Evolutionary conservation across 257 asterid genomes (phyloP).

Genomic region (Jacaranda copaia): DNA sequence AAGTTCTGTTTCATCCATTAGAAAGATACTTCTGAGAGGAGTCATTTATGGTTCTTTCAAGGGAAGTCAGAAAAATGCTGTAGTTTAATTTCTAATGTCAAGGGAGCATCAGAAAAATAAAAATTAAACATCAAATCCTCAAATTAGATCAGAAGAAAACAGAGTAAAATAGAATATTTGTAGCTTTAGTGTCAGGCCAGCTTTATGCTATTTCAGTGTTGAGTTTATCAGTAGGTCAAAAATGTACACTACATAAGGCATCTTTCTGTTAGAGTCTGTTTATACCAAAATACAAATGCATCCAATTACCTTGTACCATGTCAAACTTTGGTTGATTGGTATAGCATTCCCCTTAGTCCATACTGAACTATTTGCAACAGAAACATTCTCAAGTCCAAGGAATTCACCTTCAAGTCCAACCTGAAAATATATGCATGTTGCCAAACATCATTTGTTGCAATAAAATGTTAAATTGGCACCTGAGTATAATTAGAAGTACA

Average conservation of each 20-base stretch:
- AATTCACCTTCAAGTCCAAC: conserved; percentile 83
- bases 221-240: too few species aligned
- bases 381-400: conserved; percentile 62
- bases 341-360: conserved; percentile 54
- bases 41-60: neutral
- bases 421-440: conserved; percentile 41
- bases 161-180: too few species aligned
- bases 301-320: conserved; percentile 79
- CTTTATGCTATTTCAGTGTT: too few species aligned
- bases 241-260: too few species aligned
- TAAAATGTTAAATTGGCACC: neutral
- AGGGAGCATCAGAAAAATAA: neutral
- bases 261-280: too few species aligned
- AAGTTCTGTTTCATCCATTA: too few species aligned
- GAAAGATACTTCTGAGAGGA: too few species aligned
- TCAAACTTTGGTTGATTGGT: conserved; percentile 67
- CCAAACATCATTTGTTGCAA: conserved; percentile 9
- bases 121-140: neutral
- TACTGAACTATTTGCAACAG: conserved; percentile 68
- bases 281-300: conserved; percentile 12
- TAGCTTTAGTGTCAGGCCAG: too few species aligned
- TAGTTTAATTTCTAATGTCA: neutral
- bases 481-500: neutral
- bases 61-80: neutral
- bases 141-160: neutral